Base-by-base conservation (phyloP, 306 rosid genomes). In the Rubus parviflorus region DNA sequence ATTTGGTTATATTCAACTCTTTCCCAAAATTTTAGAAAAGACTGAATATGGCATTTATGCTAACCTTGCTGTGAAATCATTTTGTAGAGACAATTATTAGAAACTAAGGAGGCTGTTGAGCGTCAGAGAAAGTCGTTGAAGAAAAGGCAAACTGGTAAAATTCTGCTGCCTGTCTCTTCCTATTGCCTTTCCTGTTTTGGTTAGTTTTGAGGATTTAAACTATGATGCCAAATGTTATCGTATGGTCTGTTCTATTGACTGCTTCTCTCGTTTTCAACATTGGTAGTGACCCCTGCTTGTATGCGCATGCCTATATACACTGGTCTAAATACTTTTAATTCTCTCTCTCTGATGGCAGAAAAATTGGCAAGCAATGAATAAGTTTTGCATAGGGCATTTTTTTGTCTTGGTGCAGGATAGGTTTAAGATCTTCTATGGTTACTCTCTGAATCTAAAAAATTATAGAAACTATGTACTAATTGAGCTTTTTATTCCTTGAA, bases 91-190 rank as follows among this genome's bases (percentile, higher is more conserved):
- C 99, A 96, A 84, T 84, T 96, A 54, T 58, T 93, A 47, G 99
- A 96, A 85, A 87, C 92, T 20, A 93, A 89, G 86, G 99, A 96
- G 83, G 94, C 96, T 46, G 84, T 96, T 58, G 98, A 93, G 75
- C 88, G 99, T 70, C 98, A 91, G 76, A 96, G 99, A 76, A 96
- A 96, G 75, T 88, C 76, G n/a, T 84, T 93, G 67, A 96, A 96
- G 92, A 93, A 93, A 88, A 88, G 89, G 76, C 98, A 89, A 75
- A 70, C 90, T 47, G 98, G 99, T 91, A 87, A 79, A 46, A 8
- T 81, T 61, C 4, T 25, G 20, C 16, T 45, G 69, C 78, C 20
- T 46, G 20, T 58, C 13, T 45, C 11, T 47, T 46, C 70, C 62
- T 17, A 74, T 74, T 74, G 22, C 46, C 7, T 30, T 46, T 61